Evolutionary conservation across 192 early-diverging fungal genomes (phyloP), one percentile per base, ranked within the genome.

Genomic region (Diversispora eburnea): DNA sequence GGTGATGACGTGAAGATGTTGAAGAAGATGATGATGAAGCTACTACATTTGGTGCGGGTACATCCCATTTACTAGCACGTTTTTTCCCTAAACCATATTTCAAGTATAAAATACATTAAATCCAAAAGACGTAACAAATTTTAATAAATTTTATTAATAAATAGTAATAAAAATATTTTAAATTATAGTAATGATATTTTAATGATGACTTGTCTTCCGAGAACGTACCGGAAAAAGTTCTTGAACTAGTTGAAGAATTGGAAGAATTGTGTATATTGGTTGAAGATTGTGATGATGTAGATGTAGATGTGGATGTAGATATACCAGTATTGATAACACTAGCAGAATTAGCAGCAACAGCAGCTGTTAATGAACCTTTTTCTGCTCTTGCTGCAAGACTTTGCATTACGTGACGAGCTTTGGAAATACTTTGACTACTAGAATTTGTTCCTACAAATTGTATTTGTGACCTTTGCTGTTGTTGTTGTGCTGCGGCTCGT

Each of bases 51-150:
- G 48, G 22, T 51, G 72, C 72, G 17, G 72, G 72, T 8, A 73
- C 72, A 47, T 73, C 72, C 72, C 72, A 73, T 63, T 73, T 73
- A 20, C 72, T 73, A 8, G 60, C 45, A 43, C 72, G 72, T 43
- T 73, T 73, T 64, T 49, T 62, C 25, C 72, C 72, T 73, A 42
- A 33, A 13, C 51, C 51, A 54, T 54, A 17, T 54, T 54, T 10
- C 3, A 17, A 15, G n/a, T 12, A 67, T 20, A 22, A 7, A 19
- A 51, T 49, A 12, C 3, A 67, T 47, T 4, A 45, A 49, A 67
- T 20, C n/a, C 6, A 20, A 68, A 47, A 41, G 33, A 19, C 17
- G 8, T 33, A 8, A 68, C 9, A 64, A 43, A 64, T 15, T 45
- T 33, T 33, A 33, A 33, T 33, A 33, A 33, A 33, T 33, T 33